Base-by-base conservation (phyloP, 306 rosid genomes). In the Cyamopsis tetragonoloba region DNA sequence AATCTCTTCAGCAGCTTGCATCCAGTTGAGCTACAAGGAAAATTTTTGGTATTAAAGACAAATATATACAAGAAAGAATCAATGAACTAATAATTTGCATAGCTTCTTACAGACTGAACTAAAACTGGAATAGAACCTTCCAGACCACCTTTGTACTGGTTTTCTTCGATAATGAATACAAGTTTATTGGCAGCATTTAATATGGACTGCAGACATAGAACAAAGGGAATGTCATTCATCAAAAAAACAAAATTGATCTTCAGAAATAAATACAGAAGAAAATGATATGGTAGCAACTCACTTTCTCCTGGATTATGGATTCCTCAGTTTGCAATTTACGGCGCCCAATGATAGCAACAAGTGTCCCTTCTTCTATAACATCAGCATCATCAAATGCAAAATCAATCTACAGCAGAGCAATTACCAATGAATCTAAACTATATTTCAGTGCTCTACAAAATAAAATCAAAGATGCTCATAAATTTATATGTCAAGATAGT, bases 311-410 rank as follows among this genome's bases (percentile, higher is more conserved):
- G 62, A 88, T 66, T 68, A 88, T 79, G 58, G 96, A 91, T 69
- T 85, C 96, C 53, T 80, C 96, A n/a, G 59, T 73, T 58, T 73
- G 85, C 48, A 70, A 70, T 50, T 79, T 86, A 15, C 75, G 77
- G 19, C 87, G 81, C 56, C 97, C 97, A 44, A 91, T 88, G 75
- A 91, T 63, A 72, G 95, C 82, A 68, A 74, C 60, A 32, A 91
- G 85, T 47, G 89, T 86, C 54, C 88, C 89, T 86, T 91, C 89
- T 86, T 91, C 97, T 72, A 91, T 79, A 63, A 66, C 77, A 79
- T 88, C 96, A 77, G 95, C 96, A 72, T 91, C 97, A 78, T 86
- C 96, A 85, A 91, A 91, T 66, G 95, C 93, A 81, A 88, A 86
- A 79, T 91, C 96, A 81, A 88, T 85, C 97, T 91, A 82, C 83